These are phyloP conservation scores for Pichia sporocuriosa DNA, from an alignment of 805 yeast genomes.

Conservation along the genomic window DNA sequence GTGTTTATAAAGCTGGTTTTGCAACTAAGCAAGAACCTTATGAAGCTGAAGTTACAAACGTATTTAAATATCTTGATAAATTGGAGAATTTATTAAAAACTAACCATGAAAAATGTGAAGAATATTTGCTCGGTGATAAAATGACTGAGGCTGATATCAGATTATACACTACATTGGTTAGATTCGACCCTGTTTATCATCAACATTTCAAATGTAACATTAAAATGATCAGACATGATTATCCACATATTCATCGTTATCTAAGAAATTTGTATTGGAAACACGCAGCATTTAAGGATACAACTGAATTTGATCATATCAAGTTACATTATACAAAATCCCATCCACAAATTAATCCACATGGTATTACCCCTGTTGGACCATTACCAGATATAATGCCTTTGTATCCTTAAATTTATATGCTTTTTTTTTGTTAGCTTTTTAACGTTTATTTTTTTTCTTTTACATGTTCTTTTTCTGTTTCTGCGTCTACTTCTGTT, in stretches of 20 bases:
- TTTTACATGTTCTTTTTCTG: no score
- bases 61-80: conserved; percentile 64
- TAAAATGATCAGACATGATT: conserved; percentile 70
- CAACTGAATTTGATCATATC: conserved; percentile 86
- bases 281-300: conserved; percentile 54
- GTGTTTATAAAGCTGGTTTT: conserved; percentile 90
- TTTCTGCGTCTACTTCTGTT: no score
- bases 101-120: conserved; percentile 31
- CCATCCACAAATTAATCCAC: conserved; percentile 74
- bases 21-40: conserved; percentile 80
- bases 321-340: conserved; percentile 87
- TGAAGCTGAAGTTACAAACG: conserved; percentile 53
- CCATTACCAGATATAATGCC: conserved; percentile 74
- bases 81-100: conserved; percentile 54
- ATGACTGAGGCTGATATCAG: conserved; percentile 90
- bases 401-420: conserved; percentile 21
- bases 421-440: no score
- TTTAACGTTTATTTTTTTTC: no score
- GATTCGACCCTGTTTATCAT: conserved; percentile 90
- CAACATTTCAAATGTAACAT: conserved; percentile 94
- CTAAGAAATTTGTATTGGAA: conserved; percentile 79
- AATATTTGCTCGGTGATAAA: conserved; percentile 51
- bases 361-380: conserved; percentile 79
- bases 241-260: conserved; percentile 77
- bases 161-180: conserved; percentile 75